phyloP scores from a whole-genome alignment of 2,329 filamentous ascomycete species.

The Stachybotrys elegans region DNA sequence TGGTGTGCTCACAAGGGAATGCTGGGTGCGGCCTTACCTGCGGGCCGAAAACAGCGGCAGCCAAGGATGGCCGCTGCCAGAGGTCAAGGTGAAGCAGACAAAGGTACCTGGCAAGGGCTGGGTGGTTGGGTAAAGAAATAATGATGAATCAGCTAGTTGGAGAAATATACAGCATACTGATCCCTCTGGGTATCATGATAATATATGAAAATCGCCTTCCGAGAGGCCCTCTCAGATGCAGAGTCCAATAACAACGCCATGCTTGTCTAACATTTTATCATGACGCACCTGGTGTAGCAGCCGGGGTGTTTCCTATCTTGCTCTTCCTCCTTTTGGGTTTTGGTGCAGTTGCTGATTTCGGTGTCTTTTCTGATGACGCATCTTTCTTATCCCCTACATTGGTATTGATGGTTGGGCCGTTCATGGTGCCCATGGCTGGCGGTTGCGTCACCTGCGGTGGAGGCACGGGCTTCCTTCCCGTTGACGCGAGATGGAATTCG shows the following conservation, averaged over 20 bases:
- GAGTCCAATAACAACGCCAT: constrained; percentile 9
- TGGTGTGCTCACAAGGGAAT: constrained; percentile 54
- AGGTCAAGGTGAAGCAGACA: constrained; percentile 77
- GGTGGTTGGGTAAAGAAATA: constrained; percentile 52
- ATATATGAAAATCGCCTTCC: background rate
- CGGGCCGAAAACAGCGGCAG: constrained; percentile 61
- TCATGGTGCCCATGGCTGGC: constrained; percentile 28
- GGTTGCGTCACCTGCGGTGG: constrained; percentile 24
- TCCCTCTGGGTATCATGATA: background rate
- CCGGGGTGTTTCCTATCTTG: constrained; percentile 33
- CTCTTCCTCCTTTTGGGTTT: constrained; percentile 46
- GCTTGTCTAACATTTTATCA: background rate
- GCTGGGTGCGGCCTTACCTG: constrained; percentile 77
- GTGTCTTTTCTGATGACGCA: constrained; percentile 38
- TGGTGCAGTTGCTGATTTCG: constrained; percentile 32
- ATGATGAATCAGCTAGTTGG: background rate
- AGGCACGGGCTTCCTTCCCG: constrained; percentile 44
- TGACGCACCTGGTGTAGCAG: constrained; percentile 20
- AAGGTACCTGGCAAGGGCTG: constrained; percentile 69
- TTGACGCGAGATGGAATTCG: constrained; percentile 60
- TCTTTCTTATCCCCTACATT: constrained; percentile 42
- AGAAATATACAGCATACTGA: background rate
- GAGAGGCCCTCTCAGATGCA: too few species aligned
- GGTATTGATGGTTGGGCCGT: constrained; percentile 31
- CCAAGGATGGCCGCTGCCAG: constrained; percentile 78